Evolutionary conservation across 768 basidiomycete species (phyloP).

Genomic region (Cyclocybe aegerita): DNA sequence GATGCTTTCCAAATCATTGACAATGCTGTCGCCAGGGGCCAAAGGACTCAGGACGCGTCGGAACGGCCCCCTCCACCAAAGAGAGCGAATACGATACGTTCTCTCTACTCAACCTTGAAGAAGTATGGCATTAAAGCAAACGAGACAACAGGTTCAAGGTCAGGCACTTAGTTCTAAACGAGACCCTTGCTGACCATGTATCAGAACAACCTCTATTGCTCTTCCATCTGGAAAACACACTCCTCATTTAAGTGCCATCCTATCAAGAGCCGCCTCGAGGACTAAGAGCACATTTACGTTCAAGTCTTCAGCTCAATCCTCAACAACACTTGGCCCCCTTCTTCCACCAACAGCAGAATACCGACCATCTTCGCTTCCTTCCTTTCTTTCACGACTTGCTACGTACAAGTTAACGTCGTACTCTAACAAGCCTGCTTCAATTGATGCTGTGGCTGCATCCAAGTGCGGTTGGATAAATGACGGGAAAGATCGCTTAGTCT

Average conservation of each 20-base stretch:
- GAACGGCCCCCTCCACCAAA: slow-evolving; percentile 51
- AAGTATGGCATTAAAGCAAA: slow-evolving; percentile 71
- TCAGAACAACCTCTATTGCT: slow-evolving; percentile 9
- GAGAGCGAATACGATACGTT: slow-evolving; percentile 48
- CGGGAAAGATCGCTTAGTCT: slow-evolving; percentile 76
- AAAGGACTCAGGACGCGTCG: slow-evolving; percentile 6
- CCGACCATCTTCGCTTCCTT: slow-evolving; percentile 73
- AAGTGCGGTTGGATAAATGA: slow-evolving; percentile 86
- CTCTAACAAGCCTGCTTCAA: slow-evolving; percentile 68
- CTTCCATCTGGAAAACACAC: slow-evolving; percentile 38
- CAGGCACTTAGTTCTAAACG: no score
- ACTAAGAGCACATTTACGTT: slow-evolving; percentile 51
- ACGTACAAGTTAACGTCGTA: slow-evolving; percentile 83
- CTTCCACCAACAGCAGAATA: slow-evolving; percentile 56
- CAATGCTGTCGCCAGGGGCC: slow-evolving; percentile 49
- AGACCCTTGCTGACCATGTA: not conserved
- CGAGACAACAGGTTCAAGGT: slow-evolving; percentile 16
- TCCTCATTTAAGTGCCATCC: slow-evolving; percentile 70
- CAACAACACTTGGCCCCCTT: slow-evolving; percentile 28
- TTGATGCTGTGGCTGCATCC: slow-evolving; percentile 79
- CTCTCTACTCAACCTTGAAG: slow-evolving; percentile 74
- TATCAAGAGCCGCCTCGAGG: slow-evolving; percentile 62
- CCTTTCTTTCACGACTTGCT: slow-evolving; percentile 70
- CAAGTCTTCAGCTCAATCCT: slow-evolving; percentile 33
- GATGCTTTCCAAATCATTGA: slow-evolving; percentile 78